A percentile compares a stretch with the other conserved stretches of the same genome.
Conservation (phyloP, 139 green algal species). For the Spirogloea muscicola region DNA sequence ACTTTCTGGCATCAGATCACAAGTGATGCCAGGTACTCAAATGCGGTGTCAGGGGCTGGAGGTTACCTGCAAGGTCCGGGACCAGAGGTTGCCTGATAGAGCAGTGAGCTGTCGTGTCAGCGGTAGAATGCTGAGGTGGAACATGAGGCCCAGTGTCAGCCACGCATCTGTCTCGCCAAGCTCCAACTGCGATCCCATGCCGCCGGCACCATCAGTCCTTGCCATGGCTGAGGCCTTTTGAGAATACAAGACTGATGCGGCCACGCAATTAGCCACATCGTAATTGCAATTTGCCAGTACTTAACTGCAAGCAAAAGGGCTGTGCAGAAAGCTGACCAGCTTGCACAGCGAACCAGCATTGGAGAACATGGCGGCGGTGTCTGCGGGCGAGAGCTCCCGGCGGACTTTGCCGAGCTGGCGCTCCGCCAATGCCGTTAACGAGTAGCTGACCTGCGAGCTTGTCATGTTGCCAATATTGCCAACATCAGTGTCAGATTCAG, state of each 20-base stretch:
- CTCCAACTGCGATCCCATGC: constrained; percentile 40
- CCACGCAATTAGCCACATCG: too few species aligned
- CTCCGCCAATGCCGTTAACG: constrained; percentile 73
- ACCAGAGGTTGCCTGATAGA: constrained; percentile 77
- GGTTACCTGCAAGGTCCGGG: constrained; percentile 63
- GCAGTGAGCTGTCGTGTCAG: constrained; percentile 78
- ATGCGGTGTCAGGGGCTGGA: background rate
- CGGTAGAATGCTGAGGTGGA: constrained; percentile 56
- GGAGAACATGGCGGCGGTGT: constrained; percentile 52
- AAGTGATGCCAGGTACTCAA: too few species aligned
- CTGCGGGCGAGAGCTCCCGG: constrained; percentile 61
- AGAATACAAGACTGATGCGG: too few species aligned
- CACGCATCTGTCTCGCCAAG: constrained; percentile 82
- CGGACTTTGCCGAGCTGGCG: constrained; percentile 71
- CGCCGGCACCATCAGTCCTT: too few species aligned
- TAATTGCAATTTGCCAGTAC: background rate
- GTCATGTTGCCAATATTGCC: too few species aligned
- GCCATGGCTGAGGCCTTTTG: too few species aligned
- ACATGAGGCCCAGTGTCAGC: constrained; percentile 81
- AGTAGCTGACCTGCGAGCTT: constrained; percentile 85
- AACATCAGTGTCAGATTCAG: too few species aligned
- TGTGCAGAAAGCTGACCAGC: constrained; percentile 56
- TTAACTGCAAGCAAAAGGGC: too few species aligned
- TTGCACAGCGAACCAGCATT: constrained; percentile 55
- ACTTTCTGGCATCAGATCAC: too few species aligned